Percentiles rank a stretch among this genome's conserved stretches.
phyloP scores from a whole-genome alignment of 2,329 filamentous ascomycete species.

The Akanthomyces dipterigenus region DNA sequence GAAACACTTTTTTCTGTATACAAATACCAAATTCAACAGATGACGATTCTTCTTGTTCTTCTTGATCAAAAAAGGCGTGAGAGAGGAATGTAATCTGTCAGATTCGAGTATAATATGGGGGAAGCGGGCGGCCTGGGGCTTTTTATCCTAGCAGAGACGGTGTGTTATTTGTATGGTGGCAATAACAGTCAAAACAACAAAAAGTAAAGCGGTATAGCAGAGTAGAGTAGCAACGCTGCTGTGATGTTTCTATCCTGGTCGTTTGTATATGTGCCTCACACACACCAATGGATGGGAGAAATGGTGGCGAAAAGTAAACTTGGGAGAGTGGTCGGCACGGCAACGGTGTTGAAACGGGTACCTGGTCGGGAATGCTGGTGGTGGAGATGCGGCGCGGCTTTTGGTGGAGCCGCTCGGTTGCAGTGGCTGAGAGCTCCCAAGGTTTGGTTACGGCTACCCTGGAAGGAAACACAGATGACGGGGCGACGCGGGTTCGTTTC shows the following conservation, averaged over 20 bases:
- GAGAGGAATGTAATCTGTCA: not conserved
- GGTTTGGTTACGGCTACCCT: not conserved
- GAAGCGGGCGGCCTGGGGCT: not conserved
- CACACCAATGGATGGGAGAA: not conserved
- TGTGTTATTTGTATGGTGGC: not conserved
- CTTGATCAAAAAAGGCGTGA: not conserved
- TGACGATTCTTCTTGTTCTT: not conserved
- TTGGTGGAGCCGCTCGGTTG: not conserved
- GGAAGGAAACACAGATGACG: not conserved
- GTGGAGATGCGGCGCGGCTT: not conserved
- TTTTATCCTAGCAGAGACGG: not conserved
- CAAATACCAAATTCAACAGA: conserved; percentile 5
- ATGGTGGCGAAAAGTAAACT: conserved; percentile 4
- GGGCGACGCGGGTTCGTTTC: not conserved
- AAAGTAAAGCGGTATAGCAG: not conserved
- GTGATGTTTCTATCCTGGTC: not conserved
- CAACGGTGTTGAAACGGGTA: conserved; percentile 5
- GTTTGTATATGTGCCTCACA: not conserved
- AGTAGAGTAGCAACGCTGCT: not conserved
- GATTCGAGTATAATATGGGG: not conserved
- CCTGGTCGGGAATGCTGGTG: conserved; percentile 6
- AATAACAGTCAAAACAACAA: not conserved
- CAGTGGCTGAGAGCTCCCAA: not conserved
- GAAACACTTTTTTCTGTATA: not conserved
- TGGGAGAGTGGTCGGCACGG: not conserved